Percentiles rank a stretch among this genome's conserved stretches.
Evolutionary conservation across 2,329 filamentous ascomycete species (phyloP).

Genomic region (Colletotrichum sp.): DNA sequence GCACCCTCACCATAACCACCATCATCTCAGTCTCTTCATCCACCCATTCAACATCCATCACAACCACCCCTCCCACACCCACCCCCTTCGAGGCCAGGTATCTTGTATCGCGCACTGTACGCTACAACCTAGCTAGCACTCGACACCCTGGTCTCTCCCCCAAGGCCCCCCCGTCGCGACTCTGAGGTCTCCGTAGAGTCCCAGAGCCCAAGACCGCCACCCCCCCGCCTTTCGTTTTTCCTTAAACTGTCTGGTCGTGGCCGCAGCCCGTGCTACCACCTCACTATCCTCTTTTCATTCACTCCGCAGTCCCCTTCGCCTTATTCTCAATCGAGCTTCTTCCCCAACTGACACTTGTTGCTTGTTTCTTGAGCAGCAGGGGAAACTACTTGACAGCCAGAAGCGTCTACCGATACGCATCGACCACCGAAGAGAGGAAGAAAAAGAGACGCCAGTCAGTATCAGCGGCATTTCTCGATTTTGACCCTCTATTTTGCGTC

Average conservation of each 20-base stretch:
- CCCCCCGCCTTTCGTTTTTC: slow-evolving; percentile 34
- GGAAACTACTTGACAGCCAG: slow-evolving; percentile 34
- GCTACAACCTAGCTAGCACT: slow-evolving; percentile 16
- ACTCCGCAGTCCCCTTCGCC: slow-evolving; percentile 53
- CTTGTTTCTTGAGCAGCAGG: slow-evolving; percentile 40
- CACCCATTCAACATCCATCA: neutral
- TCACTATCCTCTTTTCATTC: slow-evolving; percentile 57
- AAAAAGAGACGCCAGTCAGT: neutral
- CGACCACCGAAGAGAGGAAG: neutral
- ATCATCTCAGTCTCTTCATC: neutral
- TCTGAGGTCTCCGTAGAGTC: slow-evolving; percentile 2
- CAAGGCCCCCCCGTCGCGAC: slow-evolving; percentile 14
- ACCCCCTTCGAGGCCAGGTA: slow-evolving; percentile 5
- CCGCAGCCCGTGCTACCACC: slow-evolving; percentile 52
- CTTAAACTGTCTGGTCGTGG: slow-evolving; percentile 45
- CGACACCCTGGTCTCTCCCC: slow-evolving; percentile 6
- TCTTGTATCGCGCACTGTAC: slow-evolving; percentile 10
- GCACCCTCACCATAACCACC: neutral
- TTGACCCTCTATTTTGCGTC: slow-evolving; percentile 29
- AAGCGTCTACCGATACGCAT: slow-evolving; percentile 19
- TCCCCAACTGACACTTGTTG: slow-evolving; percentile 41
- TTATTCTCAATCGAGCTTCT: slow-evolving; percentile 36
- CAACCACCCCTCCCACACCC: neutral
- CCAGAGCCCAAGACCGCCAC: slow-evolving; percentile 25
- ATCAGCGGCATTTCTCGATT: neutral